Evolutionary conservation across 2,329 filamentous ascomycete species (phyloP), one percentile per base, ranked within the genome.

Genomic region (Chaetomium sp.): DNA sequence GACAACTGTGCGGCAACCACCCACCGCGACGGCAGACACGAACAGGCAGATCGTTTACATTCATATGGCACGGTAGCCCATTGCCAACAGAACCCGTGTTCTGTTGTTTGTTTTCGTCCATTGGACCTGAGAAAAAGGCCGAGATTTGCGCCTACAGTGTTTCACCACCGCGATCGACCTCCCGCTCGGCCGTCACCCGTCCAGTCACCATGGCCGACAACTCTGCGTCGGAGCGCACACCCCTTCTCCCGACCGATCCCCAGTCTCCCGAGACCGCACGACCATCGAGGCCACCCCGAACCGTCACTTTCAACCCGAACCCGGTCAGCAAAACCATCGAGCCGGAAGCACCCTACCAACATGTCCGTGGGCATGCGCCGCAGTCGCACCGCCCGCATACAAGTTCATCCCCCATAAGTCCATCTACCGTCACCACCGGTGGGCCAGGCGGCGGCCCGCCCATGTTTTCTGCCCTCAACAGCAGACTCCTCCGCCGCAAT

Each of bases 401-500:
- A 29, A 29, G 27, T 6, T 3, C 75, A 77, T 65, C 74, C 71
- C 68, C 75, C 74, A 66, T 65, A 60, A 65, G 65, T 72, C 53
- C 68, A 74, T 70, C 76, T 72, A 56, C 71, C 69, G 72, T 76
- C 61, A 77, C 71, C 60, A 82, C 83, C 27, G 82, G 85, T 21
- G 49, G 78, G 74, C 59, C 73, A 4, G 71, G 74, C 33, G 71
- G 75, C 25, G 78, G 78, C 16, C 82, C 83, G 61, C 87, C 87
- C 4, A 88, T 91, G 77, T 85, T 97, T 27, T 88, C 92, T 5
- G 86, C 90, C 3, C 80, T 97, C 70, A 97, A 97, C 78, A 94
- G 83, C 83, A 96, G 93, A 78, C 83, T 97, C 55, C 89, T 92
- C 62, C 84, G 94, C 72, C 86, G 93, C 69, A 95, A 97, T 73